Conservation (phyloP, 257 asterid species). For the Fraxinus excelsior region DNA sequence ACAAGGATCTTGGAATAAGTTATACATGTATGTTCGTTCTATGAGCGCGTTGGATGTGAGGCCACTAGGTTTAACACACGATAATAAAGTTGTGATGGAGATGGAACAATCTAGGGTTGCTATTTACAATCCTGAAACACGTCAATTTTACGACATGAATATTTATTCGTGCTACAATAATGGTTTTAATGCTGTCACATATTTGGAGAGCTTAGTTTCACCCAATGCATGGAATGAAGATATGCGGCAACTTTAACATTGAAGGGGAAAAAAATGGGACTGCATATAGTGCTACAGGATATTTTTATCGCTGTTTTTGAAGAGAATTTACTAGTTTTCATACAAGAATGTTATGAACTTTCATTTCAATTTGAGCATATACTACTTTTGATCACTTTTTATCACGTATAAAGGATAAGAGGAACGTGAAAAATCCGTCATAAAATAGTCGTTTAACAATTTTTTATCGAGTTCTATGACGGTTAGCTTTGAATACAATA, state of each 20-base stretch:
- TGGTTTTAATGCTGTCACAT: constrained; percentile 7
- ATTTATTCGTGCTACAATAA: neutral
- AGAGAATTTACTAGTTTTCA: no score
- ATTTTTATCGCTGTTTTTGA: no score
- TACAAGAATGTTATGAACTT: no score
- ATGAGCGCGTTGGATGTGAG: neutral
- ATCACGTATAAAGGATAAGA: no score
- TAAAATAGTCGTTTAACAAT: no score
- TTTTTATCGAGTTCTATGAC: no score
- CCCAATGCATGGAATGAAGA: neutral
- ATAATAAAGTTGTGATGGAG: neutral
- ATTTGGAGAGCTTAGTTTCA: constrained; percentile 16
- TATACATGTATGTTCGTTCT: neutral
- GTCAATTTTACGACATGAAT: neutral
- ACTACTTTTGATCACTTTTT: no score
- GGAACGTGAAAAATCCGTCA: no score
- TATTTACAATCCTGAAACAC: neutral
- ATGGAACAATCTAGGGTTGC: neutral
- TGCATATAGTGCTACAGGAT: no score
- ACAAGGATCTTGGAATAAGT: constrained; percentile 4
- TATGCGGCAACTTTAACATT: neutral
- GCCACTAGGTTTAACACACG: constrained; percentile 2
- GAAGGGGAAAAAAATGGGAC: no score
- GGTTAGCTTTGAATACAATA: no score
- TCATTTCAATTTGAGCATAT: no score